Conservation (phyloP, 163 green algal genomes). For the Trebouxiophyceae sp. region DNA sequence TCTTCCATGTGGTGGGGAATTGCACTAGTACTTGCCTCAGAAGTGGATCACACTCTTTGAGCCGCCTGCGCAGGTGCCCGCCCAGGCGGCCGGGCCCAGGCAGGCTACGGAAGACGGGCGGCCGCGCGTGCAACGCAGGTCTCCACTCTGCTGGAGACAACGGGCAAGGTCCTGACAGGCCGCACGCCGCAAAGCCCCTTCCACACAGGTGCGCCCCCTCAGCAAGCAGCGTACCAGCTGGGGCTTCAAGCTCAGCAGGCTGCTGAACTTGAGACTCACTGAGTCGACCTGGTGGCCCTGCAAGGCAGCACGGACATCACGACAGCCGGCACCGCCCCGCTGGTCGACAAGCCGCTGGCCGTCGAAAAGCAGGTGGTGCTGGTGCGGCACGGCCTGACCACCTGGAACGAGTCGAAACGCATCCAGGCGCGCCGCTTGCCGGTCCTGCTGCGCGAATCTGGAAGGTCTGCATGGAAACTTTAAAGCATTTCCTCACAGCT, state of each 20-base stretch:
- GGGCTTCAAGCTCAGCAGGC: neutral
- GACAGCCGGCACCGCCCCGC: constrained; percentile 14
- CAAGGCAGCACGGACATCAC: constrained; percentile 25
- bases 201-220: neutral
- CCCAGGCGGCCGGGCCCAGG: too few species aligned
- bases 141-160: neutral
- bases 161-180: neutral
- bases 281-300: constrained; percentile 1
- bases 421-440: constrained; percentile 33
- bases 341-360: constrained; percentile 8
- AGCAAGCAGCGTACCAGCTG: neutral
- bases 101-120: too few species aligned
- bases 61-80: too few species aligned
- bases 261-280: neutral
- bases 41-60: too few species aligned
- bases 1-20: too few species aligned
- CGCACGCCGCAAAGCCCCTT: neutral
- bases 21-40: too few species aligned
- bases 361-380: constrained; percentile 55
- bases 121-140: too few species aligned
- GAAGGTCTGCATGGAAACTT: too few species aligned
- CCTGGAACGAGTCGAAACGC: constrained; percentile 53
- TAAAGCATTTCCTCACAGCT: too few species aligned
- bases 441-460: too few species aligned
- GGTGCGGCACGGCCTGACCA: constrained; percentile 53